Evolutionary conservation across 352 stramenopile species (phyloP).

Genomic region (Phytophthora rubi): DNA sequence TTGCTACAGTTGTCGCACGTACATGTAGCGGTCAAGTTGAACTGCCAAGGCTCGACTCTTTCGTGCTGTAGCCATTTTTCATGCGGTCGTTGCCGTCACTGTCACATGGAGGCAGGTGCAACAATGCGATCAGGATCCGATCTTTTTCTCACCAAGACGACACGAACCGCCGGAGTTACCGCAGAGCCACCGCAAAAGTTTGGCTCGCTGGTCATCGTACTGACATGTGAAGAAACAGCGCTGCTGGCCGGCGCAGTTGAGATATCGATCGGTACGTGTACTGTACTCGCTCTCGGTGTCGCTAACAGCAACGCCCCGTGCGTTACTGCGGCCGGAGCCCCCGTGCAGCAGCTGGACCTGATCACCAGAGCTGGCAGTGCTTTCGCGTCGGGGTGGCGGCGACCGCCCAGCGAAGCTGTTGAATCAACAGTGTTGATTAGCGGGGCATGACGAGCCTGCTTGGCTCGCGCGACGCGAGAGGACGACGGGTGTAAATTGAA

Average conservation of each 20-base stretch:
- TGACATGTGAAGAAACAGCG: neutral
- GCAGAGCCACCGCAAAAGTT: constrained; percentile 3
- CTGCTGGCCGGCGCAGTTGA: neutral
- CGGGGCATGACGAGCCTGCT: neutral
- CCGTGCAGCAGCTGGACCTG: neutral
- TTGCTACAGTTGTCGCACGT: constrained; percentile 28
- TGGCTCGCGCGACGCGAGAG: neutral
- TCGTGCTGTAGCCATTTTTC: constrained; percentile 4
- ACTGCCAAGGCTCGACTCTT: neutral
- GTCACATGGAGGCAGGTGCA: constrained; percentile 3
- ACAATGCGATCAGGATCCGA: too few species aligned
- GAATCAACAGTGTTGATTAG: too few species aligned
- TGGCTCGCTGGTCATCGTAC: neutral
- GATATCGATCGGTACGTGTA: too few species aligned
- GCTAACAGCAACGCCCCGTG: neutral
- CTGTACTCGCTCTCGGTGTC: constrained; percentile 7
- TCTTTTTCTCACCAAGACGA: neutral
- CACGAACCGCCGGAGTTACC: constrained; percentile 1
- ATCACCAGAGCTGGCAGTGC: neutral
- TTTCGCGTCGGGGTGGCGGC: neutral
- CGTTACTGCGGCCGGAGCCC: constrained; percentile 4
- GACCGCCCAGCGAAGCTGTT: neutral
- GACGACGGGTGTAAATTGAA: constrained; percentile 29
- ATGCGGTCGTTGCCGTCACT: constrained; percentile 1
- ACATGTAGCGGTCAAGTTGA: neutral